Conservation (phyloP, 768 basidiomycete genomes). For the Pulveroboletus frians region DNA sequence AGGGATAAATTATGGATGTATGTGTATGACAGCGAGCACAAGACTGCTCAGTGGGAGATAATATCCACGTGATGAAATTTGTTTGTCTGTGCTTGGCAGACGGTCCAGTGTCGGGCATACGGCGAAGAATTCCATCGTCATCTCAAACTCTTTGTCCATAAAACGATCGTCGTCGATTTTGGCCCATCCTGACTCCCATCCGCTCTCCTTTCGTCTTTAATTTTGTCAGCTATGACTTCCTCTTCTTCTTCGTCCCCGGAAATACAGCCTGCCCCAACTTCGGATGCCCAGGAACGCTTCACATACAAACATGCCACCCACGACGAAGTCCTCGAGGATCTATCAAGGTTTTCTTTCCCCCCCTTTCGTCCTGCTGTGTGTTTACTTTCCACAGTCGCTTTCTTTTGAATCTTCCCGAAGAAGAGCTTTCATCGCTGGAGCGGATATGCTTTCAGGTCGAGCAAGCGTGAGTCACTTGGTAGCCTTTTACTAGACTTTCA, state of each 20-base stretch:
- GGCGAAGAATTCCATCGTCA: conserved; percentile 24
- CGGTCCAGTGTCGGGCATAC: conserved; percentile 13
- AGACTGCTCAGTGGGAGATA: background rate
- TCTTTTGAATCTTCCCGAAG: conserved; percentile 91
- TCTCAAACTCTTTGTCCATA: conserved; percentile 28
- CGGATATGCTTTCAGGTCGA: conserved; percentile 98
- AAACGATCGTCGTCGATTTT: conserved; percentile 29
- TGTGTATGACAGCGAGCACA: background rate
- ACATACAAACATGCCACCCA: conserved; percentile 70
- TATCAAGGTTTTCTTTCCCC: conserved; percentile 61
- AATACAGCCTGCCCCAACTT: conserved; percentile 46
- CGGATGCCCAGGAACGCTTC: conserved; percentile 37
- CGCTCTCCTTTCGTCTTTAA: conserved; percentile 26
- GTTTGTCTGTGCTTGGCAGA: conserved; percentile 22
- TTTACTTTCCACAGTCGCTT: conserved; percentile 62
- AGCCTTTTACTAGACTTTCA: conserved; percentile 7
- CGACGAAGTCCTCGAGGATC: conserved; percentile 86
- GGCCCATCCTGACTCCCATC: conserved; percentile 27
- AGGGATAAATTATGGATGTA: conserved; percentile 12
- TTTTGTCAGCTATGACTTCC: conserved; percentile 52
- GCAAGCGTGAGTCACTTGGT: conserved; percentile 73
- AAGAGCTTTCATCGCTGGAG: conserved; percentile 86
- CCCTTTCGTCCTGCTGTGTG: conserved; percentile 6
- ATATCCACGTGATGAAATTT: conserved; percentile 17
- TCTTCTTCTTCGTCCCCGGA: conserved; percentile 79